phyloP scores from a whole-genome alignment of 495 filamentous ascomycete species.

The Aspergillus heteromorphus region DNA sequence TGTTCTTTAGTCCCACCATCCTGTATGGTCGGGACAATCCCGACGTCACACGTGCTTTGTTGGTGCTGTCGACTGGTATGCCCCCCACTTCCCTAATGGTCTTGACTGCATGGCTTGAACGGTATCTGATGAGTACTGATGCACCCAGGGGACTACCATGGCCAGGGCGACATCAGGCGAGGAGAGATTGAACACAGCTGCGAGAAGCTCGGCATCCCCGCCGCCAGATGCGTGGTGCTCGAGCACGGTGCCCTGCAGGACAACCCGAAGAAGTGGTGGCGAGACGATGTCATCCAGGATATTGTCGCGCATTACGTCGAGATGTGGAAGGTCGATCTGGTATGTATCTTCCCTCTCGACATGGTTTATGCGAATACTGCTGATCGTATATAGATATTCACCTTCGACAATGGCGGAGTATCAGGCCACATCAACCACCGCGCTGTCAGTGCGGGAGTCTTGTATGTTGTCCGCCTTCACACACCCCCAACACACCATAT shows the following conservation, averaged over 20 bases:
- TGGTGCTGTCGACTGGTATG: background rate
- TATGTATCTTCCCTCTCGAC: background rate
- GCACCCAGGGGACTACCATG: slow-evolving; percentile 5
- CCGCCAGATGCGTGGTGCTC: slow-evolving; percentile 3
- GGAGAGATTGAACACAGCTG: slow-evolving; percentile 5
- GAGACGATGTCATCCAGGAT: slow-evolving; percentile 5
- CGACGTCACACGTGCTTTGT: background rate
- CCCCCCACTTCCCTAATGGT: background rate
- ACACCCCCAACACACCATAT: background rate
- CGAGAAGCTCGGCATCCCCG: slow-evolving; percentile 1
- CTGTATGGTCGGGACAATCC: slow-evolving; percentile 1
- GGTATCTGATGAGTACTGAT: background rate
- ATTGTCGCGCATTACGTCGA: slow-evolving; percentile 3
- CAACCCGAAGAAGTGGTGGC: slow-evolving; percentile 9
- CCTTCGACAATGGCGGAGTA: slow-evolving; percentile 5
- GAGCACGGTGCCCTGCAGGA: slow-evolving; percentile 8
- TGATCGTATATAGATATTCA: slow-evolving; percentile 1
- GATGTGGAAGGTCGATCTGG: slow-evolving; percentile 5
- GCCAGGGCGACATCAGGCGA: background rate
- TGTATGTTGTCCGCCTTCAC: no score
- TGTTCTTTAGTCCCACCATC: slow-evolving; percentile 9
- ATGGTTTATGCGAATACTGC: no score
- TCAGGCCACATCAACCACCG: slow-evolving; percentile 10
- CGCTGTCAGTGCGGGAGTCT: slow-evolving; percentile 1
- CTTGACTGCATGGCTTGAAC: no score